phyloP scores from a whole-genome alignment of 371 early-diverging fungal species.

The Cokeromyces recurvatus region DNA sequence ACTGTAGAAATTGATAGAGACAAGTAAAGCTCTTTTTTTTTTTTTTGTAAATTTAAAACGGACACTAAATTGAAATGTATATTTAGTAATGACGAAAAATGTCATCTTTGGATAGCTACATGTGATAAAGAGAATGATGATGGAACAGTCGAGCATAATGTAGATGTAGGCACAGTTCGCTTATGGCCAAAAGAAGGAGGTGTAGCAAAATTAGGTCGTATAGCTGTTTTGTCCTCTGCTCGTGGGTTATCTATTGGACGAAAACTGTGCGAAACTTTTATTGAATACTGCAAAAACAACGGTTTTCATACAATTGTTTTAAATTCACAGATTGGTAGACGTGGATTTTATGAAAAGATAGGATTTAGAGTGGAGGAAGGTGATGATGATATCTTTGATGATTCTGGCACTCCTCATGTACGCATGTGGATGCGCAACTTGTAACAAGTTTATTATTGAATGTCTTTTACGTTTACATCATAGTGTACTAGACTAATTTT shows the following conservation, averaged over 20 bases:
- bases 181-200: conserved; percentile 18
- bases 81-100: not conserved
- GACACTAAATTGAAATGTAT: no score
- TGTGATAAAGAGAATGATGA: conserved; percentile 2
- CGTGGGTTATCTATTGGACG: conserved; percentile 33
- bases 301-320: conserved; percentile 21
- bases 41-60: not conserved
- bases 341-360: conserved; percentile 38
- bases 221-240: conserved; percentile 31
- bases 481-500: no score
- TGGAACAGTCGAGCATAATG: not conserved
- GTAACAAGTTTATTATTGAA: no score
- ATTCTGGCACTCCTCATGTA: conserved; percentile 40
- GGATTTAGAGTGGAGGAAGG: conserved; percentile 36
- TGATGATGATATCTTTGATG: conserved; percentile 32
- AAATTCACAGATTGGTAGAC: conserved; percentile 38
- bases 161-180: conserved; percentile 32
- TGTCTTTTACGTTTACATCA: no score
- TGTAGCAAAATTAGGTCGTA: conserved; percentile 38
- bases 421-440: conserved; percentile 31
- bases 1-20: conserved; percentile 27
- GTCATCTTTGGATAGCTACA: not conserved
- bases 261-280: conserved; percentile 20
- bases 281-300: conserved; percentile 15
- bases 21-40: conserved; percentile 17